phyloP scores from a whole-genome alignment of 2,329 filamentous ascomycete species.

The Fusarium redolens region DNA sequence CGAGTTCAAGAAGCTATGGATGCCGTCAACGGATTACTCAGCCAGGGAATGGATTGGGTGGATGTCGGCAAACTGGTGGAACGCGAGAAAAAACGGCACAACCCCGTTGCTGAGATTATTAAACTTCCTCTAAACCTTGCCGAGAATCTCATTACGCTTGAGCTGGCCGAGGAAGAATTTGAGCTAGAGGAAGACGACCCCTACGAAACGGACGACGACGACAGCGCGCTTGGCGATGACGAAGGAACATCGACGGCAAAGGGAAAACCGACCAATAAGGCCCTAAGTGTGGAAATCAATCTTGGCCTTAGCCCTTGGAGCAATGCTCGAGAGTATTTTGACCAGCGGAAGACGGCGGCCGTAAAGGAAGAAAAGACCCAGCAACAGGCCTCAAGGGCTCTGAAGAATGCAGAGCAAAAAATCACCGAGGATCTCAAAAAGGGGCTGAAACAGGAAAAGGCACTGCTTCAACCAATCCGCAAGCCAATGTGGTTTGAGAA shows the following conservation, averaged over 20 bases:
- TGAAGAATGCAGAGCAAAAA: constrained; percentile 92
- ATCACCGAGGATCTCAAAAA: constrained; percentile 88
- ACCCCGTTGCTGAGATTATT: constrained; percentile 88
- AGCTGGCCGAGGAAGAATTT: constrained; percentile 77
- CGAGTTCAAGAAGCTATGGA: constrained; percentile 93
- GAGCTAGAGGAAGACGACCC: constrained; percentile 69
- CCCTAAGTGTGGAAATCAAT: constrained; percentile 83
- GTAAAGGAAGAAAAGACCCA: constrained; percentile 89
- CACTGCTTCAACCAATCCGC: constrained; percentile 83
- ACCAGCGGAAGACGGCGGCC: constrained; percentile 84
- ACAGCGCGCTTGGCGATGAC: constrained; percentile 54
- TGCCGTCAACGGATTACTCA: constrained; percentile 90
- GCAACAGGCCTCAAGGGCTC: constrained; percentile 81
- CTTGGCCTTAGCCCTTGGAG: constrained; percentile 85
- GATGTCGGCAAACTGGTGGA: constrained; percentile 91
- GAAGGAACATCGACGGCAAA: constrained; percentile 52
- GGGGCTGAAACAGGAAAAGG: constrained; percentile 90
- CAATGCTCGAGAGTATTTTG: constrained; percentile 93
- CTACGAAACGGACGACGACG: constrained; percentile 76
- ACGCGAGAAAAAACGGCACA: constrained; percentile 82
- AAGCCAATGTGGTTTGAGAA: constrained; percentile 97
- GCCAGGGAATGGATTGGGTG: constrained; percentile 97
- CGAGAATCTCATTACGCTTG: constrained; percentile 87
- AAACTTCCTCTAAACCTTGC: constrained; percentile 87
- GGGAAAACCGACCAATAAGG: constrained; percentile 60